Base-by-base conservation (phyloP, 2,329 filamentous ascomycete species). In the Chaetomium sp. region DNA sequence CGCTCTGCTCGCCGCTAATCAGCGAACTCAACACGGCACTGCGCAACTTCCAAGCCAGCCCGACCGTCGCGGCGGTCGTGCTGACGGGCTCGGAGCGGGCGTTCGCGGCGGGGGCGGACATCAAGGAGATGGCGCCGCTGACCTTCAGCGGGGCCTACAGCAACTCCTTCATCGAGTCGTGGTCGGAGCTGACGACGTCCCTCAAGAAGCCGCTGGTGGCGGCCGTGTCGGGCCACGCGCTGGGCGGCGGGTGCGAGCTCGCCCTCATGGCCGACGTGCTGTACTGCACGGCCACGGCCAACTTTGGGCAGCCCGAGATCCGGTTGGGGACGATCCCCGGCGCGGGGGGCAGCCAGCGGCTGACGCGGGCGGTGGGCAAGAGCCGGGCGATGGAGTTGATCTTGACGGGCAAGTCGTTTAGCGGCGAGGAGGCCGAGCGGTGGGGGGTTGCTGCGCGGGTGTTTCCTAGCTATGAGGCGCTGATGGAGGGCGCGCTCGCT, bases 201-300 rank as follows among this genome's bases (percentile, higher is more conserved):
- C 83, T 98, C 76, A 96, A 96, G 81, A 98, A 96, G 77, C 95
- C 95, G 61, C 87, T 98, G 74, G 93, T 99, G 70, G 91, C 91
- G 16, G 95, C 95, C 27, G 93, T 99, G 2, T 95, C 95, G 10
- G 95, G 95, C 21, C 93, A 97, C 75, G 95, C 95, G 2, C 86
- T 99, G 1, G 95, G 95, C 29, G 95, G 95, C 60, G 95, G 95
- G 55, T 99, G 95, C 76, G 95, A 99, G 81, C 85, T 99, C 16
- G 93, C 95, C 57, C 90, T 99, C 83, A 99, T 98, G 95, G 92
- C 90, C 74, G 95, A 99, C 76, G 89, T 98, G 70, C 80, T 99
- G 66, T 98, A 98, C 83, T 95, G 91, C 80, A 93, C 91, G 2
- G 84, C 89, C 58, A 86, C 79, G 19, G 94, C 95, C 70, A 96